Evolutionary conservation across 306 rosid species (phyloP).

Genomic region (Prunus kanzakura): DNA sequence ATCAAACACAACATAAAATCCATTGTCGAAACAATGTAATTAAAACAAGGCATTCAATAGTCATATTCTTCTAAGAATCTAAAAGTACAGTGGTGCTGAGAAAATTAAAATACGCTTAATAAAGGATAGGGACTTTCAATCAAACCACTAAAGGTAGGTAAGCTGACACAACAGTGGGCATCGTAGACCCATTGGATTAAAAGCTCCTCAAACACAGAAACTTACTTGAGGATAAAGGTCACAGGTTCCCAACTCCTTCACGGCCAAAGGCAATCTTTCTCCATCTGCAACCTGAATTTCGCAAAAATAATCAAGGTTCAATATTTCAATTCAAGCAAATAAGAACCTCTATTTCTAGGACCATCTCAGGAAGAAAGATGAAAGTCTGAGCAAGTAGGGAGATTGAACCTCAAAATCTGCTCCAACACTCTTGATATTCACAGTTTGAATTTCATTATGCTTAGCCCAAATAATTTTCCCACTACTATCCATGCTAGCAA

Average conservation of each 20-base stretch:
- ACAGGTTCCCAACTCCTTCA: constrained; percentile 96
- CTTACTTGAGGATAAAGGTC: constrained; percentile 97
- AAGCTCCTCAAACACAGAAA: constrained; percentile 8
- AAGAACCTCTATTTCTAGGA: background rate
- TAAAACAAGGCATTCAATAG: background rate
- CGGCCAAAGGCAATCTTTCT: constrained; percentile 90
- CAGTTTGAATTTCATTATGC: constrained; percentile 96
- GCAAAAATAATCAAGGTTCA: background rate
- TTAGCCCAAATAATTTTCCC: constrained; percentile 97
- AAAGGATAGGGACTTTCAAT: background rate
- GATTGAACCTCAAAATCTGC: constrained; percentile 76
- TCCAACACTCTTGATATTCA: constrained; percentile 87
- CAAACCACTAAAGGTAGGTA: background rate
- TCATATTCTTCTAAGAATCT: background rate
- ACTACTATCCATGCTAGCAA: constrained; percentile 93
- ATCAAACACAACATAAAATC: constrained; percentile 18
- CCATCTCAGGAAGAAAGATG: background rate
- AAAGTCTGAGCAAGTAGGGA: constrained; percentile 16
- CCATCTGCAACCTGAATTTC: constrained; percentile 79
- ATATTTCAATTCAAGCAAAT: background rate
- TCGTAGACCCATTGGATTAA: background rate
- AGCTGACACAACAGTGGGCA: background rate
- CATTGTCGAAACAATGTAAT: constrained; percentile 17
- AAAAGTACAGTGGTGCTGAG: background rate
- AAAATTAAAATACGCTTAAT: background rate